Base-by-base conservation (phyloP, 257 asterid genomes). In the Ilex asprella region DNA sequence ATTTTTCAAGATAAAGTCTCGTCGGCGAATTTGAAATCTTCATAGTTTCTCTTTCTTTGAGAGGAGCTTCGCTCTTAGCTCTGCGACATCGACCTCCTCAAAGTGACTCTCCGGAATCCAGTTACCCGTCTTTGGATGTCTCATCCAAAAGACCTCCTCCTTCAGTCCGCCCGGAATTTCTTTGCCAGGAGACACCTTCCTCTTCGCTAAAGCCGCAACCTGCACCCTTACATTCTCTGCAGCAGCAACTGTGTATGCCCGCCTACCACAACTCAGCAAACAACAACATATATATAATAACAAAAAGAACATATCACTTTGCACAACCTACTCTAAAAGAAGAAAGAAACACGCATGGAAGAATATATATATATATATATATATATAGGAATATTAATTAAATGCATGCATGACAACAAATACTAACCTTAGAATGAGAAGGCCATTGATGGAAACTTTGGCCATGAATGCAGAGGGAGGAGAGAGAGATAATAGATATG, bases 61-160 rank as follows among this genome's bases (percentile, higher is more conserved):
- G 30, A 74, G 70, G 58, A 83, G 61, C 64, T 80, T 69, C 9
- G 63, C 32, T 62, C 82, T 70, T 47, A 73, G 75, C 14, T 80
- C 89, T 5, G 61, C 82, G 7, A 10, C 68, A 15, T 78, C 78
- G 3, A 73, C 63, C 14, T 64, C 70, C 14, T 29, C 50, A 30
- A 80, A 75, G 70, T 77, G 81, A 53, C 44, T 68, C 73, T 83
- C 84, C 1, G 89, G 86, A 3, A 66, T 30, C 84, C 79, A 80
- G 55, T 80, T 68, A 65, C 84, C 86, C 5, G 78, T 77, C 65
- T 70, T 77, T 3, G 86, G 84, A 56, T 83, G 79, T 68, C 72
- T 75, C 89, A 80, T 80, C 84, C 86, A 83, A 47, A 55, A 63
- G 11, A 59, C 80, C 9, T 73, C 64, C 32, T 60, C 70, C 30